A percentile compares a stretch with the other conserved stretches of the same genome.
Evolutionary conservation across 2,329 filamentous ascomycete genomes (phyloP).

Genomic region (Monilinia fructigena): DNA sequence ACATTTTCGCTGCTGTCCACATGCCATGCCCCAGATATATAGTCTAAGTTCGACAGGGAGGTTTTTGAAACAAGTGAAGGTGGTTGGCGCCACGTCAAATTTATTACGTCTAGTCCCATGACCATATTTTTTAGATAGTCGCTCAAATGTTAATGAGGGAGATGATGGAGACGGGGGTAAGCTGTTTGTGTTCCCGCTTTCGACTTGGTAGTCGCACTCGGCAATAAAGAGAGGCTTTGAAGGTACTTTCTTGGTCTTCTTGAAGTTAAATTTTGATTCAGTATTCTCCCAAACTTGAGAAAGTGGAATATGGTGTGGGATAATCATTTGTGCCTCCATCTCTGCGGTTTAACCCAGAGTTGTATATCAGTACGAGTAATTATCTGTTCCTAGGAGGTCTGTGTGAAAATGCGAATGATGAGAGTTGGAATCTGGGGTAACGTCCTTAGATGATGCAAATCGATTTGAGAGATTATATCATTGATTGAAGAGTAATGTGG

Average conservation of each 20-base stretch:
- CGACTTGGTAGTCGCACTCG: slow-evolving; percentile 21
- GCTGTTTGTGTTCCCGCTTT: background rate
- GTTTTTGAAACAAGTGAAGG: slow-evolving; percentile 8
- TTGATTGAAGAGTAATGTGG: background rate
- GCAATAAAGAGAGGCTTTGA: slow-evolving; percentile 8
- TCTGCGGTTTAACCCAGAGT: background rate
- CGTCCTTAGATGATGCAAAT: background rate
- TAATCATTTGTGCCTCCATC: background rate
- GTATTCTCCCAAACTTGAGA: background rate
- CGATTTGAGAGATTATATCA: background rate
- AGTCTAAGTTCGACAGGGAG: slow-evolving; percentile 16
- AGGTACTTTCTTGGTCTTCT: background rate
- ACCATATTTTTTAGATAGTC: background rate
- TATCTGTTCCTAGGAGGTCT: background rate
- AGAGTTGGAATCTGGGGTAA: background rate
- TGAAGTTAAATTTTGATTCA: background rate
- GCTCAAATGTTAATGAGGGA: slow-evolving; percentile 19
- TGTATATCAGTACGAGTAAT: background rate
- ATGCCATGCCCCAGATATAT: slow-evolving; percentile 15
- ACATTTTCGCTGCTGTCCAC: slow-evolving; percentile 13
- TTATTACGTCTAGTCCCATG: background rate
- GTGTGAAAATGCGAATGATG: background rate
- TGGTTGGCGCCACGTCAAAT: background rate
- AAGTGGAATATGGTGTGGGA: background rate
- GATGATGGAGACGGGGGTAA: slow-evolving; percentile 3